phyloP scores from a whole-genome alignment of 2,329 filamentous ascomycete species.

The Beauveria australis region DNA sequence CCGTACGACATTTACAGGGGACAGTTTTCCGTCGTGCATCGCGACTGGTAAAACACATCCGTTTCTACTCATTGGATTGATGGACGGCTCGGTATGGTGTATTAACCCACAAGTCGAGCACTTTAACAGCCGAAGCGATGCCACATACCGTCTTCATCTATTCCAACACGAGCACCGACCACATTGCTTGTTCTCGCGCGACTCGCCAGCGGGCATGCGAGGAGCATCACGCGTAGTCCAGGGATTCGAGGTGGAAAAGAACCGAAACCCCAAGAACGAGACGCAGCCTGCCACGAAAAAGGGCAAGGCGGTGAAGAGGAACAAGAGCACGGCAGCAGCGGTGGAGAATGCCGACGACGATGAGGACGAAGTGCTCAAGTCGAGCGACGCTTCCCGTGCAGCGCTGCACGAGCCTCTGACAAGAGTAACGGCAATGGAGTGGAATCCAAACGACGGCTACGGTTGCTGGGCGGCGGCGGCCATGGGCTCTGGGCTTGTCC shows the following conservation, averaged over 20 bases:
- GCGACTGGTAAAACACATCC: constrained; percentile 43
- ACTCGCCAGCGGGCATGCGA: constrained; percentile 24
- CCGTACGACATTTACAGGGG: constrained; percentile 42
- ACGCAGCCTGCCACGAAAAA: constrained; percentile 27
- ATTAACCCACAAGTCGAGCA: constrained; percentile 31
- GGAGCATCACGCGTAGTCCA: constrained; percentile 44
- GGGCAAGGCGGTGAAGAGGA: constrained; percentile 27
- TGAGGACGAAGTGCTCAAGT: constrained; percentile 23
- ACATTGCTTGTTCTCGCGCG: constrained; percentile 20
- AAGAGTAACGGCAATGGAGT: constrained; percentile 52
- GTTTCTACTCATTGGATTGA: constrained; percentile 43
- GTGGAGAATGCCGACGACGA: constrained; percentile 22
- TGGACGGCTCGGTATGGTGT: constrained; percentile 45
- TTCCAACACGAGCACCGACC: constrained; percentile 48
- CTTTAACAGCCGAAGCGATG: constrained; percentile 25
- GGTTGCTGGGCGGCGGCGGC: constrained; percentile 61
- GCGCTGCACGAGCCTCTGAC: constrained; percentile 55
- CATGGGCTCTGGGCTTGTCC: constrained; percentile 58
- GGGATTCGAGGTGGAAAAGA: constrained; percentile 42
- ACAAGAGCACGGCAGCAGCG: constrained; percentile 21
- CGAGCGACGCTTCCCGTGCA: constrained; percentile 32
- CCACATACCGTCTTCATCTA: constrained; percentile 29
- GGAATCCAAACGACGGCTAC: constrained; percentile 60
- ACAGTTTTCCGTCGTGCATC: constrained; percentile 43
- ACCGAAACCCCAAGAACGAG: constrained; percentile 36